phyloP scores from a whole-genome alignment of 345 rosid species.

The Sisymbrium irio region DNA sequence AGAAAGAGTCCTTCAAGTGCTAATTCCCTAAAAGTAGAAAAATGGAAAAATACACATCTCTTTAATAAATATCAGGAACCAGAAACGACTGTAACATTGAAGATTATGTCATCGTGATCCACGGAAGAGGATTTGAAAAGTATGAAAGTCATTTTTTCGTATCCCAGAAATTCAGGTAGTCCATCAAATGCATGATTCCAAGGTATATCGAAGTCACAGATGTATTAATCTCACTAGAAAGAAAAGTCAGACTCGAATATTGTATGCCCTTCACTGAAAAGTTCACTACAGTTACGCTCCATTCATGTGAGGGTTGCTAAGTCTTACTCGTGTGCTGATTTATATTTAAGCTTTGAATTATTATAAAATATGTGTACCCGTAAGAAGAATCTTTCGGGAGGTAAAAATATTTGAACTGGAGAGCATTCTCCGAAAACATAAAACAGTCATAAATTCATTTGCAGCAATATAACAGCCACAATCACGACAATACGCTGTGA shows the following conservation, averaged over 20 bases:
- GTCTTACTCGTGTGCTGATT: not conserved
- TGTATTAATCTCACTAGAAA: conserved; percentile 8
- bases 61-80: conserved; percentile 8
- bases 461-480: not conserved
- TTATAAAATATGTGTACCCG: not conserved
- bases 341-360: conserved; percentile 8
- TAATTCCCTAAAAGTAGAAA: conserved; percentile 58
- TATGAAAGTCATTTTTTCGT: not conserved
- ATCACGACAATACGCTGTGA: conserved; percentile 7
- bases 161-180: not conserved
- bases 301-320: not conserved
- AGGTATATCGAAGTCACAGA: conserved; percentile 16
- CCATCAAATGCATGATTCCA: conserved; percentile 8
- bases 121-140: not conserved
- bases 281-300: not conserved
- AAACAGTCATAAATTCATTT: conserved; percentile 4
- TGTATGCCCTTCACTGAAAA: conserved; percentile 9
- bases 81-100: conserved; percentile 9
- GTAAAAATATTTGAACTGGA: not conserved
- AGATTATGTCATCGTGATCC: not conserved
- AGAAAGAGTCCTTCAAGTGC: conserved; percentile 87
- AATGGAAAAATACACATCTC: not conserved
- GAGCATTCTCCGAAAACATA: not conserved
- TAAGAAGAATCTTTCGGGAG: not conserved
- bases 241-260: conserved; percentile 10